Base-by-base conservation (phyloP, 805 yeast genomes). In the Kodamaea restingae region DNA sequence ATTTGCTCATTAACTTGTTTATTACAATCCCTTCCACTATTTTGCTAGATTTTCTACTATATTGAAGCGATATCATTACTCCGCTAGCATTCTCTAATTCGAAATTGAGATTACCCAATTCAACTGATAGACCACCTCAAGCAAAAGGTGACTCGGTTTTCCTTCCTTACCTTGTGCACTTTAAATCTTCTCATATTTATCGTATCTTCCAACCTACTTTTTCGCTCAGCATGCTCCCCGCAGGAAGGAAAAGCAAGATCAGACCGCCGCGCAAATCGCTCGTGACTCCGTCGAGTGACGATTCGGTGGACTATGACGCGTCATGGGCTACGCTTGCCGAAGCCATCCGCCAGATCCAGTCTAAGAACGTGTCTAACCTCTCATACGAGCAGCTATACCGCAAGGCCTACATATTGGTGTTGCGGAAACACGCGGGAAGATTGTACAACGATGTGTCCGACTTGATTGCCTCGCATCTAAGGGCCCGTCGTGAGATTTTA, bases 311-410 rank as follows among this genome's bases (percentile, higher is more conserved):
- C 48, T 83, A 81, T 45, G 81, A 78, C 12, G 71, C 75, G 37
- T 69, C 84, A 0, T 88, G 96, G 95, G 52, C 54, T 1, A 65
- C 76, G 0, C 63, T 88, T 15, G 61, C 81, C 6, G 66, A 72
- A 27, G 95, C 96, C 15, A 81, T 88, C 25, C 61, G 55, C 11
- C 84, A 82, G 49, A 88, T 90, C 40, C 84, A 80, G 52, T 68
- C 71, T 30, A 80, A 84, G 49, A 78, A 84, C 52, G 88, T 88
- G 6, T 76, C 85, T 3, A 73, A 75, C 41, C 64, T 88, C 18
- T 84, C 93, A 1, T 88, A 86, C 54, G 96, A 88, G 51, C 86
- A 81, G 48, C 68, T 88, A 0, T 90, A 90, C 57, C 65, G 95
- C 38, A 78, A 80, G 18, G 85, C 95, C 0, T 88, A 88, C 56